phyloP scores from a whole-genome alignment of 1,284 basidiomycete species.

The Chondrostereum purpureum region DNA sequence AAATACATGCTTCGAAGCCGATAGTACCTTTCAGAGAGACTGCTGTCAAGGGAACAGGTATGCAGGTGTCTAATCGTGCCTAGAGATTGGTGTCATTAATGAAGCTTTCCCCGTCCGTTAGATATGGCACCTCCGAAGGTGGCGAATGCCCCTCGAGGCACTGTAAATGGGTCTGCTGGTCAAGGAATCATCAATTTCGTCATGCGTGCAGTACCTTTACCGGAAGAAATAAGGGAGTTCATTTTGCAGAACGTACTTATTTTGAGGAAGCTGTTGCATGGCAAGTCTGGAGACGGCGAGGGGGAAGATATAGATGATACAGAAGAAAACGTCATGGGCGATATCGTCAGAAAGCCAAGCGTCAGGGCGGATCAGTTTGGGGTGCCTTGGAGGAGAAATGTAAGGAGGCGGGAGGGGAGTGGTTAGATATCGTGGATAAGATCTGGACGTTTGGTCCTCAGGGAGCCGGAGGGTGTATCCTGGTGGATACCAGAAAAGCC shows the following conservation, averaged over 20 bases:
- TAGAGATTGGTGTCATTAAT: slow-evolving; percentile 4
- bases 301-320: slow-evolving; percentile 26
- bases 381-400: slow-evolving; percentile 65
- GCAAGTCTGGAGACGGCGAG: slow-evolving; percentile 24
- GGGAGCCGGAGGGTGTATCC: slow-evolving; percentile 78
- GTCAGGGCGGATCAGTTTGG: slow-evolving; percentile 80
- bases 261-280: slow-evolving; percentile 48
- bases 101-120: slow-evolving; percentile 22
- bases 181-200: slow-evolving; percentile 78
- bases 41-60: slow-evolving; percentile 74
- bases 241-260: slow-evolving; percentile 67
- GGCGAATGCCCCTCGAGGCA: slow-evolving; percentile 69
- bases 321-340: slow-evolving; percentile 47
- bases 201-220: slow-evolving; percentile 79
- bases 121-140: slow-evolving; percentile 90
- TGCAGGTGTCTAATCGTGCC: slow-evolving; percentile 5
- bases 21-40: slow-evolving; percentile 99
- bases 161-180: slow-evolving; percentile 64
- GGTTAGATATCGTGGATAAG: slow-evolving; percentile 65
- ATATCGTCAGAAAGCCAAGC: slow-evolving; percentile 53
- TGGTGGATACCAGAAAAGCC: slow-evolving; percentile 66
- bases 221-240: slow-evolving; percentile 62
- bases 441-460: slow-evolving; percentile 94
- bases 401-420: slow-evolving; percentile 71
- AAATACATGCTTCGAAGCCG: slow-evolving; percentile 90